A percentile compares a stretch with the other conserved stretches of the same genome.
These are phyloP conservation scores for Amaranthus tricolor DNA, from an alignment of 179 eudicot species.

Conservation along the genomic window DNA sequence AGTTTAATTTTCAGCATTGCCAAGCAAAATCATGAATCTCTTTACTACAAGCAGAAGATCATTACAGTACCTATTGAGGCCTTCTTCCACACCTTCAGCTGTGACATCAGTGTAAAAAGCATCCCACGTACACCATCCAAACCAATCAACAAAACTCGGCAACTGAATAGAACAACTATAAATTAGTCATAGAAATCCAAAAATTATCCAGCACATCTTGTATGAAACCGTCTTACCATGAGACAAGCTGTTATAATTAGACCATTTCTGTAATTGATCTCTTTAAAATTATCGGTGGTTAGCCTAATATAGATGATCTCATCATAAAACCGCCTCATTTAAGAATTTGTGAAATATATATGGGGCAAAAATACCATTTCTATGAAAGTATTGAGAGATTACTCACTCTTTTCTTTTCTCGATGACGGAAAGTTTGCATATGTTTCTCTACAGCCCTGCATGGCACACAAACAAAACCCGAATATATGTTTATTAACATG, in stretches of 20 bases:
- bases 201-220: neutral
- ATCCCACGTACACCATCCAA: slow-evolving; percentile 99
- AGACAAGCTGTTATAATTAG: no score
- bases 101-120: slow-evolving; percentile 98
- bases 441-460: slow-evolving; percentile 78
- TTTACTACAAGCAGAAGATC: neutral
- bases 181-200: slow-evolving; percentile 10
- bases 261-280: no score
- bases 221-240: no score
- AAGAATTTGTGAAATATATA: no score
- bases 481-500: neutral
- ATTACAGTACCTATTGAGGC: slow-evolving; percentile 61
- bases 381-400: neutral
- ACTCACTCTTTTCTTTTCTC: slow-evolving; percentile 84
- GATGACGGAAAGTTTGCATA: slow-evolving; percentile 76
- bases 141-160: slow-evolving; percentile 88
- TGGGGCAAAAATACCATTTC: neutral
- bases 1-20: neutral
- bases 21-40: neutral
- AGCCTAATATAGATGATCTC: no score
- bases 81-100: slow-evolving; percentile 90
- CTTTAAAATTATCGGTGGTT: no score
- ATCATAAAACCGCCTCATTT: no score
- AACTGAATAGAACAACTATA: slow-evolving; percentile 40
- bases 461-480: neutral